Evolutionary conservation across 306 rosid genomes (phyloP).

Genomic region (Cicer pinnatifidum): DNA sequence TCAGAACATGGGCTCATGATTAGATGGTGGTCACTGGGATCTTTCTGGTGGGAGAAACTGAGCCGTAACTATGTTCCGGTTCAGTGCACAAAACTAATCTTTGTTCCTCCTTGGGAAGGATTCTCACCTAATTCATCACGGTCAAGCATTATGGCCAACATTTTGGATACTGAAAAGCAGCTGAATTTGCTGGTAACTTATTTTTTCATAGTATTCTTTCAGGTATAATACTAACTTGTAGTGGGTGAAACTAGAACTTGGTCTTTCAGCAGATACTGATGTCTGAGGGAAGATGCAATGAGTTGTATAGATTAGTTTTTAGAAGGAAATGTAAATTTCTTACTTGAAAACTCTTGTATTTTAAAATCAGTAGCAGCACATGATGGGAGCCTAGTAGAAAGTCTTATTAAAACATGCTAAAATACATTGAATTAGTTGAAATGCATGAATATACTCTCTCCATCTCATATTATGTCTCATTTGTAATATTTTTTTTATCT

Average conservation of each 20-base stretch:
- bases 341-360: constrained; percentile 29
- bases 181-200: constrained; percentile 58
- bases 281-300: constrained; percentile 29
- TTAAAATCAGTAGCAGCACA: constrained; percentile 18
- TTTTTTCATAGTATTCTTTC: neutral
- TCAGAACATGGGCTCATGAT: constrained; percentile 93
- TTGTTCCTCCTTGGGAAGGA: constrained; percentile 99
- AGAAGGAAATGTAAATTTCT: constrained; percentile 31
- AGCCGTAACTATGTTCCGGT: constrained; percentile 85
- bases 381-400: constrained; percentile 32
- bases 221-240: neutral
- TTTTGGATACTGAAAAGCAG: constrained; percentile 60
- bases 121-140: constrained; percentile 95
- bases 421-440: constrained; percentile 29
- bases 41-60: constrained; percentile 96
- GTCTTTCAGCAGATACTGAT: constrained; percentile 17
- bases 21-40: constrained; percentile 99
- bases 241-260: constrained; percentile 28
- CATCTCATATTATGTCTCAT: too few relatives aligned
- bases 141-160: constrained; percentile 88
- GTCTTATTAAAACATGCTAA: constrained; percentile 32
- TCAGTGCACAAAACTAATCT: constrained; percentile 90
- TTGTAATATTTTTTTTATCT: too few relatives aligned
- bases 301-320: constrained; percentile 27
- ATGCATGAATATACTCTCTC: constrained; percentile 3